phyloP scores from a whole-genome alignment of 108 stramenopile genomes.

The Nitzschia putrida region DNA sequence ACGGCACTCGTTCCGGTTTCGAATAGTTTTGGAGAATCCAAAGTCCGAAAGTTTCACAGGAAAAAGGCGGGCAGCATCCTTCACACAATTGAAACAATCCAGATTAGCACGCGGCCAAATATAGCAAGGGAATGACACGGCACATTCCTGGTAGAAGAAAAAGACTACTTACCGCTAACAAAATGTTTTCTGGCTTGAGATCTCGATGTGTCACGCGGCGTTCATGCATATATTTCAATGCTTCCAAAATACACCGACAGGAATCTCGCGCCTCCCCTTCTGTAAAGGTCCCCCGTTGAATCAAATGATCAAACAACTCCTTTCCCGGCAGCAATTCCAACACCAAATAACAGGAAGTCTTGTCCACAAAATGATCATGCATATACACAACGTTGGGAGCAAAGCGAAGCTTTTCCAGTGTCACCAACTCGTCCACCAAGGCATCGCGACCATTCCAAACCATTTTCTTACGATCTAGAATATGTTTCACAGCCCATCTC shows the following conservation, averaged over 20 bases:
- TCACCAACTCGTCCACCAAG: slow-evolving; percentile 61
- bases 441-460: slow-evolving; percentile 50
- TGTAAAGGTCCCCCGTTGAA: slow-evolving; percentile 63
- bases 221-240: slow-evolving; percentile 74
- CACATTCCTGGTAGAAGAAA: too few relatives aligned
- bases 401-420: slow-evolving; percentile 35
- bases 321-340: slow-evolving; percentile 88
- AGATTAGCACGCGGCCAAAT: too few relatives aligned
- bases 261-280: slow-evolving; percentile 86
- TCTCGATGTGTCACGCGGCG: slow-evolving; percentile 87
- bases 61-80: slow-evolving; percentile 30
- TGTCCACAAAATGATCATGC: slow-evolving; percentile 78
- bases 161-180: slow-evolving; percentile 52
- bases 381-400: slow-evolving; percentile 69
- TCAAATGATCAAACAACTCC: slow-evolving; percentile 91
- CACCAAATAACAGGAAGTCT: slow-evolving; percentile 60
- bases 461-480: slow-evolving; percentile 40
- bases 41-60: slow-evolving; percentile 91
- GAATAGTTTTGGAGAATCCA: slow-evolving; percentile 84
- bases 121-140: background rate
- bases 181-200: slow-evolving; percentile 85
- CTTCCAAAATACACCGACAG: slow-evolving; percentile 55
- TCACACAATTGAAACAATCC: background rate
- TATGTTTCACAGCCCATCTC: slow-evolving; percentile 51
- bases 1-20: slow-evolving; percentile 44